These are phyloP conservation scores for Colletotrichum echinochloae DNA, from an alignment of 2,329 filamentous ascomycete genomes.

Conservation along the genomic window DNA sequence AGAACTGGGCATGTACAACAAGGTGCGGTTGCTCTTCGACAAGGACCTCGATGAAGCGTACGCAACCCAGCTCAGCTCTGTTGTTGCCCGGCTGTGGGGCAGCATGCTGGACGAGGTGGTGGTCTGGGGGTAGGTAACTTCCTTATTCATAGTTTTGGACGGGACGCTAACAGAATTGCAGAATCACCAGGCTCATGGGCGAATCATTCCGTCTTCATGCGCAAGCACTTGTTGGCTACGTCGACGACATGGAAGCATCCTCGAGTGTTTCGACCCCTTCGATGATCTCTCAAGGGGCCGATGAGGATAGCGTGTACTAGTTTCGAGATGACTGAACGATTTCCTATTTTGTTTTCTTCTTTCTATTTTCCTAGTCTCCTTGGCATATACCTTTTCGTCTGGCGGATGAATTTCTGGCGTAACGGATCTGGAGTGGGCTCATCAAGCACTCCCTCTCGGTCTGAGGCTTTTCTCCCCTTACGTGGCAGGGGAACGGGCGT, in stretches of 20 bases:
- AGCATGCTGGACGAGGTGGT: conserved; percentile 99
- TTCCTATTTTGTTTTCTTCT: conserved; percentile 57
- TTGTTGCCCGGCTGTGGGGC: conserved; percentile 94
- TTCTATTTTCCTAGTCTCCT: conserved; percentile 50
- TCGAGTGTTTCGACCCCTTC: conserved; percentile 78
- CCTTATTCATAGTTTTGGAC: neutral
- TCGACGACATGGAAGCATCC: conserved; percentile 81
- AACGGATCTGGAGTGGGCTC: conserved; percentile 36
- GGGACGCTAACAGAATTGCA: conserved; percentile 52
- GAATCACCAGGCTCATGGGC: conserved; percentile 94
- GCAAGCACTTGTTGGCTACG: conserved; percentile 93
- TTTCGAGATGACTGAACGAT: conserved; percentile 64
- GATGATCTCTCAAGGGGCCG: conserved; percentile 77
- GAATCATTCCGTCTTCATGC: conserved; percentile 98
- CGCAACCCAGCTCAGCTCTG: conserved; percentile 89
- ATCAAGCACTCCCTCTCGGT: conserved; percentile 29
- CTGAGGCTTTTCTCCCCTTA: conserved; percentile 32
- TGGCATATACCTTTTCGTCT: conserved; percentile 60
- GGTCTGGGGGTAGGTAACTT: conserved; percentile 91
- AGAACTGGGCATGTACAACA: conserved; percentile 91
- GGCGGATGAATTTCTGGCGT: conserved; percentile 42
- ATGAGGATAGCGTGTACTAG: conserved; percentile 80
- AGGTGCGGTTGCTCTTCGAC: conserved; percentile 89
- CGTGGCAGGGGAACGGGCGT: conserved; percentile 29
- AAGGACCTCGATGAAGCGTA: conserved; percentile 89